Base-by-base conservation (phyloP, 2,329 filamentous ascomycete species). In the Colletotrichum sp. region DNA sequence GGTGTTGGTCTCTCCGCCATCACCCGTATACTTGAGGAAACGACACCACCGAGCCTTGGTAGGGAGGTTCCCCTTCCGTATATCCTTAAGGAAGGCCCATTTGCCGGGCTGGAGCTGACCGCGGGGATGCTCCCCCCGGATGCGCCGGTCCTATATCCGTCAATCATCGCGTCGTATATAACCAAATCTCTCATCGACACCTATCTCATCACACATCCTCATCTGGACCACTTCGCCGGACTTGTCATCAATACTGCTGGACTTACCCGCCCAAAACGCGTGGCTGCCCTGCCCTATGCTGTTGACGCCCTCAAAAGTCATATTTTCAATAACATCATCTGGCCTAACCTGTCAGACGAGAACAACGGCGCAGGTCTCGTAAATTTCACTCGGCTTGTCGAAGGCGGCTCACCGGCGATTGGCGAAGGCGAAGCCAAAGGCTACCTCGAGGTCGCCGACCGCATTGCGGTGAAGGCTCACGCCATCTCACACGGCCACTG, bases 321-420 rank as follows among this genome's bases (percentile, higher is more conserved):
- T 84, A 95, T 99, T 75, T 99, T 99, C 88, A 99, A 99, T 85
- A 97, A 98, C 81, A 88, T 98, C 73, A 98, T 98, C 70, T 99
- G 97, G 97, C 97, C 97, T 0, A 99, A 99, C 79, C 87, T 99
- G 52, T 97, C 95, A 0, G 96, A 99, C 81, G 97, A 99, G 85
- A 97, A 98, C 83, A 96, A 96, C 38, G 97, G 97, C 28, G 96
- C 96, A 6, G 97, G 97, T 0, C 89, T 99, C 32, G 92, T 99
- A 38, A 98, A 95, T 0, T 98, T 98, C 80, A 93, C 96, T 83
- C 92, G 97, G 18, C 88, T 99, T 12, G 93, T 95, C 7, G 96
- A 98, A 82, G 96, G 96, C 13, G 96, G 96, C 5, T 97, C 96
- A 75, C 93, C 94, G 3, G 93, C 95, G 30, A 88, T 98, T 8